A percentile compares a stretch with the other conserved stretches of the same genome.
Evolutionary conservation across 2,329 filamentous ascomycete species (phyloP).

Genomic region (Chrysoporthe puriensis): DNA sequence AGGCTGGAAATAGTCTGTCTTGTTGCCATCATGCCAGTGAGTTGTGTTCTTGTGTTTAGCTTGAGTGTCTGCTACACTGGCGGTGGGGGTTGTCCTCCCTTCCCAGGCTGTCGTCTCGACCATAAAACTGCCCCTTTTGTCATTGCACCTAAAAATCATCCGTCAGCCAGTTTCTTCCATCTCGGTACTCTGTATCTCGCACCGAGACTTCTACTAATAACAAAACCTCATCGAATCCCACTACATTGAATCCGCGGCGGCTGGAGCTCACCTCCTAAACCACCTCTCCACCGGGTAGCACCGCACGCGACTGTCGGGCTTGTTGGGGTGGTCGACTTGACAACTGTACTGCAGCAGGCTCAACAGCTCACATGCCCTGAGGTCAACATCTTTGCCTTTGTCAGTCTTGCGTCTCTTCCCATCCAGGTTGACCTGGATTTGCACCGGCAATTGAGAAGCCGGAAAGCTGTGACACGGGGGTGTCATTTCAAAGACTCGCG

Average conservation of each 20-base stretch:
- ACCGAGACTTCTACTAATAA: neutral
- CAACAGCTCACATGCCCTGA: conserved; percentile 59
- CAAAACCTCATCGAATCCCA: neutral
- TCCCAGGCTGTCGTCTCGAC: conserved; percentile 70
- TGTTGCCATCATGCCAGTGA: conserved; percentile 41
- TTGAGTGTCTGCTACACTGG: conserved; percentile 32
- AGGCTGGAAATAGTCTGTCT: conserved; percentile 22
- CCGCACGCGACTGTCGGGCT: conserved; percentile 50
- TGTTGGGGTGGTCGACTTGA: conserved; percentile 52
- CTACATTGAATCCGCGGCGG: neutral
- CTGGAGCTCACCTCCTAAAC: conserved; percentile 59
- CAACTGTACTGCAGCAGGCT: conserved; percentile 66
- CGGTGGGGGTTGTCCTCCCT: conserved; percentile 34
- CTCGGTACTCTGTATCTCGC: neutral
- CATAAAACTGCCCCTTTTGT: conserved; percentile 60
- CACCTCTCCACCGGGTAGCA: conserved; percentile 63
- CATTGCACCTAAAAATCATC: conserved; percentile 54
- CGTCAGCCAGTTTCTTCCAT: neutral
- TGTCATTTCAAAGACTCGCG: conserved; percentile 49
- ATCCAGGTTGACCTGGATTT: conserved; percentile 51
- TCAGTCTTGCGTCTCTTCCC: conserved; percentile 58
- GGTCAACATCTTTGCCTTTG: conserved; percentile 47
- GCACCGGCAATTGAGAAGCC: conserved; percentile 53
- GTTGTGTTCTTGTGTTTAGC: conserved; percentile 36
- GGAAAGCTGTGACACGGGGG: conserved; percentile 61